phyloP scores from a whole-genome alignment of 768 basidiomycete genomes.

The Leccinum disarticulatum region DNA sequence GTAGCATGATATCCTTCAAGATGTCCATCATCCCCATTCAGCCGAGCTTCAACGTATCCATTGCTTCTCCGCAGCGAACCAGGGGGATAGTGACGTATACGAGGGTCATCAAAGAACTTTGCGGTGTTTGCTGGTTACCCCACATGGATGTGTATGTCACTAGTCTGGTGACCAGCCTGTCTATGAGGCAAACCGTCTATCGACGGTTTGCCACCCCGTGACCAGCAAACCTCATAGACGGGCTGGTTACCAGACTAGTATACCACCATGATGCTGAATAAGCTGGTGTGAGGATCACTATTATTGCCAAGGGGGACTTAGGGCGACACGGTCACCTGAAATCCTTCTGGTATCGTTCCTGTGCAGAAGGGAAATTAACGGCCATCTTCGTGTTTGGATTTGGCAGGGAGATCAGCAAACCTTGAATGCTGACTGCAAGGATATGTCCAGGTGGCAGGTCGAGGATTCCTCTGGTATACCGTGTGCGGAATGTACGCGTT shows the following conservation, averaged over 20 bases:
- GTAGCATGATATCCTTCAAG: conserved; percentile 22
- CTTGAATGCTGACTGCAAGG: conserved; percentile 4
- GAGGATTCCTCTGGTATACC: conserved; percentile 31
- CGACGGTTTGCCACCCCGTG: no score
- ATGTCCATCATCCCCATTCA: neutral
- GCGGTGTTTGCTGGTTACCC: neutral
- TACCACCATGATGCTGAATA: conserved; percentile 20
- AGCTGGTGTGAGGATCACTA: conserved; percentile 27
- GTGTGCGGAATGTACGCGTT: conserved; percentile 29
- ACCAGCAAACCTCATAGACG: no score
- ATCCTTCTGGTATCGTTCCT: conserved; percentile 34
- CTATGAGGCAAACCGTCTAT: no score
- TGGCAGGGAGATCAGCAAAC: conserved; percentile 21
- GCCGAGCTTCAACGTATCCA: neutral
- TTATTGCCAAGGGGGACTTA: conserved; percentile 4
- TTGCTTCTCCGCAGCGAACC: neutral
- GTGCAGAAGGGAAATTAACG: conserved; percentile 19
- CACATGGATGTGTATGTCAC: conserved; percentile 18
- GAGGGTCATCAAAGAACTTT: no score
- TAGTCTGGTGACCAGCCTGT: no score
- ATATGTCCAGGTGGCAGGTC: conserved; percentile 26
- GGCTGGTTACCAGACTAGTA: no score
- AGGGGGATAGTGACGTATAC: no score
- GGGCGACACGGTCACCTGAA: conserved; percentile 33
- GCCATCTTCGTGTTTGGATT: conserved; percentile 24